Conservation (phyloP, 164 flowering plant species). For the Piper betle region DNA sequence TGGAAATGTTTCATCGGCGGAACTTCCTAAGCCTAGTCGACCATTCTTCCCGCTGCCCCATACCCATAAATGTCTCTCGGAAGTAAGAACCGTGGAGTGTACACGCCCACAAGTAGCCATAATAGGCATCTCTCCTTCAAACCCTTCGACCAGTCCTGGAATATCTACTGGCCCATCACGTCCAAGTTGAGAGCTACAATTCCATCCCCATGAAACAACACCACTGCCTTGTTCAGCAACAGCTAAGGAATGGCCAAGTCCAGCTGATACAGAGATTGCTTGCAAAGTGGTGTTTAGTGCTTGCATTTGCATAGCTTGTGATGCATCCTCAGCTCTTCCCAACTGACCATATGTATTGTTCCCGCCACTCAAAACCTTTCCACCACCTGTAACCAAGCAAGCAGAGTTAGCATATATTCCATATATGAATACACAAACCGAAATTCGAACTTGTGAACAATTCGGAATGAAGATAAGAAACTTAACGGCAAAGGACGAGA, state of each 20-base stretch:
- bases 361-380: conserved; percentile 59
- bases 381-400: conserved; percentile 33
- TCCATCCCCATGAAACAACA: conserved; percentile 82
- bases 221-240: conserved; percentile 16
- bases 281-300: conserved; percentile 32
- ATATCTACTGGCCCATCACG: conserved; percentile 33
- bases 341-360: conserved; percentile 76
- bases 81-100: conserved; percentile 62
- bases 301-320: conserved; percentile 28
- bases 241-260: conserved; percentile 84
- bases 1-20: conserved; percentile 62
- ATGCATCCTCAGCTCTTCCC: conserved; percentile 39
- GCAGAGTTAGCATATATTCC: not conserved
- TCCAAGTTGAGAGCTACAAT: conserved; percentile 57
- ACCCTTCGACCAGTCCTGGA: conserved; percentile 24
- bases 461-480: not conserved
- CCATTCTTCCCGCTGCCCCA: conserved; percentile 94
- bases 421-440: not conserved
- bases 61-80: conserved; percentile 41
- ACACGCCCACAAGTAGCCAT: conserved; percentile 61
- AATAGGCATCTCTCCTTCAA: conserved; percentile 31
- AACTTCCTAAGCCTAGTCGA: conserved; percentile 75
- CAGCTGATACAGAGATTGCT: conserved; percentile 50
- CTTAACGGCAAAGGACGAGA: conserved; percentile 18
- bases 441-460: not conserved